Conservation (phyloP, 2,329 filamentous ascomycete genomes). For the Ambrosiella xylebori region DNA sequence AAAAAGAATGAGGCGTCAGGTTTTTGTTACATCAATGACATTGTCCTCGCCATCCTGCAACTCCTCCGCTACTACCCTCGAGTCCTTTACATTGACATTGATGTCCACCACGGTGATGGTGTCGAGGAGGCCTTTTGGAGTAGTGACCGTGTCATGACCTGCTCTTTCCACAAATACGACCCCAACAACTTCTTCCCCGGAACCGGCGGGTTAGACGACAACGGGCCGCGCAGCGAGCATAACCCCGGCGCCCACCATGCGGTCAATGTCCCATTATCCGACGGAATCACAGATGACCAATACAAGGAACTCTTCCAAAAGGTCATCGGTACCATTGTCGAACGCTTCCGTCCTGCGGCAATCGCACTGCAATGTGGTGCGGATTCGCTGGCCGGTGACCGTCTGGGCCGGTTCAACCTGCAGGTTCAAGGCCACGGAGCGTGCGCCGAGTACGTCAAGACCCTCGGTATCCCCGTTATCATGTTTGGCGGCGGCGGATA, state of each 20-base stretch:
- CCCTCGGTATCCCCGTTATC: conserved; percentile 61
- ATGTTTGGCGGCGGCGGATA: conserved; percentile 92
- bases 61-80: conserved; percentile 66
- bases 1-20: conserved; percentile 87
- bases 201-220: conserved; percentile 73
- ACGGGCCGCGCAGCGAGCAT: conserved; percentile 62
- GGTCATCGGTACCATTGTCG: conserved; percentile 61
- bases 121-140: conserved; percentile 86
- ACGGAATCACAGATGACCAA: conserved; percentile 80
- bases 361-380: conserved; percentile 94
- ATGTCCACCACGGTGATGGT: conserved; percentile 81
- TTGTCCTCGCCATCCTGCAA: conserved; percentile 82
- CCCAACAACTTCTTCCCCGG: conserved; percentile 72
- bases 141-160: conserved; percentile 76
- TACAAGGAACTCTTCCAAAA: conserved; percentile 73
- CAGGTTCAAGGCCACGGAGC: conserved; percentile 88
- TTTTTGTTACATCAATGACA: conserved; percentile 99
- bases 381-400: conserved; percentile 83
- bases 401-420: conserved; percentile 88
- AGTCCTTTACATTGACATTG: conserved; percentile 87
- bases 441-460: conserved; percentile 81
- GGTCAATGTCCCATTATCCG: conserved; percentile 76
- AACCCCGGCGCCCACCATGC: conserved; percentile 81
- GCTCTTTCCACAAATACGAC: conserved; percentile 95
- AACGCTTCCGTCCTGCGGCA: conserved; percentile 71